Evolutionary conservation across 495 filamentous ascomycete species (phyloP).

Genomic region (Collariella sp.): DNA sequence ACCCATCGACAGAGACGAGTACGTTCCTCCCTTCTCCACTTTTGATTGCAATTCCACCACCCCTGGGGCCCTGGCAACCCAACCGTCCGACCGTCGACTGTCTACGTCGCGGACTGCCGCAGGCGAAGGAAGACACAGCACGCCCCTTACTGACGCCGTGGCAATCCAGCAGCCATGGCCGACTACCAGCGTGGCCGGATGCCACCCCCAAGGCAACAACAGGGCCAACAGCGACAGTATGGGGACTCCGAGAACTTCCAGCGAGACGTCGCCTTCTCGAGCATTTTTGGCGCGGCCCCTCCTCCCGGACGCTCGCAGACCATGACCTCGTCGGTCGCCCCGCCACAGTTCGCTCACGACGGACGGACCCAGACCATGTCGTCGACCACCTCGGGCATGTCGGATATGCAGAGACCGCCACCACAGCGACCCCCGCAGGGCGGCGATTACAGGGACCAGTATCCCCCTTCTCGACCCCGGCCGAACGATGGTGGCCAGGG

Average conservation of each 20-base stretch:
- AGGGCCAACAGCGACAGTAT: not conserved
- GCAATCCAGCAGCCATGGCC: constrained; percentile 51
- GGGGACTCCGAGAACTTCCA: constrained; percentile 45
- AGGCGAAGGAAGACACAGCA: not conserved
- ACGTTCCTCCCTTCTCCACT: constrained; percentile 23
- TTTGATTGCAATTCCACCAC: constrained; percentile 19
- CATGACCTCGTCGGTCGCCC: constrained; percentile 60
- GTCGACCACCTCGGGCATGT: constrained; percentile 66
- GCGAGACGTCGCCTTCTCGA: constrained; percentile 89
- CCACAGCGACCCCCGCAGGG: constrained; percentile 53
- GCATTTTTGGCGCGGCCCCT: constrained; percentile 87
- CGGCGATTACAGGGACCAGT: constrained; percentile 38
- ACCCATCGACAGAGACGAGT: constrained; percentile 20
- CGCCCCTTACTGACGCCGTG: constrained; percentile 3
- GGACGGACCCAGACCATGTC: constrained; percentile 85
- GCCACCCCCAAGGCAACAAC: constrained; percentile 42
- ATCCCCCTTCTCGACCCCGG: constrained; percentile 26
- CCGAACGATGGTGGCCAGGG: constrained; percentile 37
- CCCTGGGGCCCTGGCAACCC: constrained; percentile 5
- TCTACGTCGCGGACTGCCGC: not conserved
- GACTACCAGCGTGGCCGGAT: constrained; percentile 74
- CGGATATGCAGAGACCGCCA: constrained; percentile 45
- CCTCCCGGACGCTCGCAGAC: constrained; percentile 82
- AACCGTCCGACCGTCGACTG: not conserved
- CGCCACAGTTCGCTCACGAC: constrained; percentile 37